Conservation (phyloP, 208 protist genomes). For the Jaenimonas drosophilae region DNA sequence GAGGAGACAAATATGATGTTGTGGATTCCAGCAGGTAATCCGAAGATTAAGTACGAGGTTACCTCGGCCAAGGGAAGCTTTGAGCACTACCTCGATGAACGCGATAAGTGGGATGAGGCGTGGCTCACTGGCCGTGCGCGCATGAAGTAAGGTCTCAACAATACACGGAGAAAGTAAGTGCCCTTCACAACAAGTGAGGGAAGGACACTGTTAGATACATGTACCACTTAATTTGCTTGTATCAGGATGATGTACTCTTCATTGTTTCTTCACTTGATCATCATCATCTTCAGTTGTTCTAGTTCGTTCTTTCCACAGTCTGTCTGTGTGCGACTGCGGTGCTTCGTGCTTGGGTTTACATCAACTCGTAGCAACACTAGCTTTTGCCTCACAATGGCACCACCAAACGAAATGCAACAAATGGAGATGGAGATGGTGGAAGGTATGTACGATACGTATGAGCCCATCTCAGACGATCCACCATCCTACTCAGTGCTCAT, state of each 20-base stretch:
- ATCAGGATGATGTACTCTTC: neutral
- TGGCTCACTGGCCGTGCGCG: constrained; percentile 84
- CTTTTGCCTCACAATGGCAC: constrained; percentile 25
- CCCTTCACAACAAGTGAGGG: neutral
- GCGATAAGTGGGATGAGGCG: constrained; percentile 88
- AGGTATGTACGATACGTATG: constrained; percentile 85
- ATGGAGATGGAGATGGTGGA: constrained; percentile 91
- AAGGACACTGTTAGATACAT: neutral
- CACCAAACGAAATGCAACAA: constrained; percentile 64
- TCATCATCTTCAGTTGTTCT: neutral
- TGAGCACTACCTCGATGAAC: constrained; percentile 85
- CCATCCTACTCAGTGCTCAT: constrained; percentile 71
- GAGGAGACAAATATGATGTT: constrained; percentile 90
- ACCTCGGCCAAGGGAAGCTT: constrained; percentile 76
- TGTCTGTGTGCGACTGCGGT: too few relatives aligned
- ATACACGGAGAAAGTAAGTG: neutral
- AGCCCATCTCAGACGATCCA: constrained; percentile 49
- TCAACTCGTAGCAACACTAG: neutral
- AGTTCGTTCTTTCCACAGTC: neutral
- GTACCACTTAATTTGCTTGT: neutral
- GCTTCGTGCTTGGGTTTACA: too few relatives aligned
- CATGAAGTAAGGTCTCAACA: constrained; percentile 59
- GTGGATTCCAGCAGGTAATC: constrained; percentile 81
- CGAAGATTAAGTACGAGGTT: constrained; percentile 85
- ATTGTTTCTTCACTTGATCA: neutral